Percentiles rank a stretch among this genome's conserved stretches.
Evolutionary conservation across 1,284 basidiomycete species (phyloP).

Genomic region (Abortiporus biennis): DNA sequence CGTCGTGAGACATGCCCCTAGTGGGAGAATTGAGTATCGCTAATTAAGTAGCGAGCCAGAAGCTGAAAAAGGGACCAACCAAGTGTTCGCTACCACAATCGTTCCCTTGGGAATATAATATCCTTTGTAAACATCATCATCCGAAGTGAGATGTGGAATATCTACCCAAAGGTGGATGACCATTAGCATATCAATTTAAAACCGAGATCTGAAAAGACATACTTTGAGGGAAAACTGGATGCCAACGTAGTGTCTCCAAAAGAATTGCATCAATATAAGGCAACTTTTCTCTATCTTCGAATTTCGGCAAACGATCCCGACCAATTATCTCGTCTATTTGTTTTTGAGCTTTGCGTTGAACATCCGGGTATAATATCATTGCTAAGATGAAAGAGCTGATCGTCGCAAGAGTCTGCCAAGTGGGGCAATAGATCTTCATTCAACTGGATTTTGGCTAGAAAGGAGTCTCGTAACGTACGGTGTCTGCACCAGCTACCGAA

Average conservation of each 20-base stretch:
- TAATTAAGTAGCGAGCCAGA: neutral
- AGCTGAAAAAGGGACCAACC: slow-evolving; percentile 6
- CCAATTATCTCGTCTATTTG: slow-evolving; percentile 21
- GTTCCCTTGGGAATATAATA: slow-evolving; percentile 16
- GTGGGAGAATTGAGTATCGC: too few relatives aligned
- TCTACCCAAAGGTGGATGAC: too few relatives aligned
- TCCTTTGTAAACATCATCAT: slow-evolving; percentile 14
- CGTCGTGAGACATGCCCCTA: slow-evolving; percentile 10
- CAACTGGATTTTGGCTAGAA: too few relatives aligned
- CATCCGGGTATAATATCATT: slow-evolving; percentile 17
- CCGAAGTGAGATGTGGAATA: slow-evolving; percentile 5
- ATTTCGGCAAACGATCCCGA: slow-evolving; percentile 13
- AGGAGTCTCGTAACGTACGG: too few relatives aligned
- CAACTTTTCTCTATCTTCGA: slow-evolving; percentile 10
- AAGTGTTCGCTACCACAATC: slow-evolving; percentile 14
- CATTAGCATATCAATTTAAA: neutral
- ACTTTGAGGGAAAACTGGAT: slow-evolving; percentile 13
- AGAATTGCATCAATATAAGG: slow-evolving; percentile 15
- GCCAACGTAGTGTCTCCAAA: slow-evolving; percentile 15
- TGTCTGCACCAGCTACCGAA: slow-evolving; percentile 2
- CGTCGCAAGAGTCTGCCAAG: slow-evolving; percentile 13
- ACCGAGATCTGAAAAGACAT: neutral
- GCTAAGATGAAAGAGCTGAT: slow-evolving; percentile 15
- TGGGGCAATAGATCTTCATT: neutral
- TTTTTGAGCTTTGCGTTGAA: slow-evolving; percentile 17